Base-by-base conservation (phyloP, 441 rosid species). In the Populus hybrid region DNA sequence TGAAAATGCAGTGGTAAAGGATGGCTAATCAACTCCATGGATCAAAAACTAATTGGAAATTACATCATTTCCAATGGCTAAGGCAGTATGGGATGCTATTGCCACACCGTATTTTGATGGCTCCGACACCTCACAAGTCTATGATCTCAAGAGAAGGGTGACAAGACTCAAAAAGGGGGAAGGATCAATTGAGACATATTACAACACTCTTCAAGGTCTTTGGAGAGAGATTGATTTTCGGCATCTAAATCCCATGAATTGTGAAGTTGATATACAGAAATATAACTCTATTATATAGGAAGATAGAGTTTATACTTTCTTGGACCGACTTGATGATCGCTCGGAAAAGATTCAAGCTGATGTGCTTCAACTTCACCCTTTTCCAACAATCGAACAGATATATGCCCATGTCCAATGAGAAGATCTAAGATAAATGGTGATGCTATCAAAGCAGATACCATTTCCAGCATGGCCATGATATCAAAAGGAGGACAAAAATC, bases 1-100 rank as follows among this genome's bases (percentile, higher is more conserved):
- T 14, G 14, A 63, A 24, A 74, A 65, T 40, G 21, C 36, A 12
- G 4, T 74, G n/a, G 70, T 74, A 74, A 63, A 12, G 59, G 69
- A 36, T 74, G 68, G 69, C 34, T 34, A n/a, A 73, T 73, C 28
- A 73, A 73, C 30, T 73, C 46, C 10, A 54, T 73, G 57, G 57
- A 74, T 23, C 69, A 23, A 64, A 74, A 4, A 0, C n/a, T 74
- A 7, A 73, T 73, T n/a, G 20, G 69, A 8, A 63, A 34, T 10
- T 74, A 12, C 67, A 74, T 74, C 6, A 11, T 73, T 73, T 63
- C 57, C 34, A 64, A 63, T 35, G 2, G 36, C 77, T 5, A 63
- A 23, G 14, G 59, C 7, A 23, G 61, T 74, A 11, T 74, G 35
- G 63, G 77, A 74, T 65, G 1, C 42, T 63, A 54, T 36, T 74